Evolutionary conservation across 768 basidiomycete species (phyloP).

Genomic region (Lactifluus hygrophoroides): DNA sequence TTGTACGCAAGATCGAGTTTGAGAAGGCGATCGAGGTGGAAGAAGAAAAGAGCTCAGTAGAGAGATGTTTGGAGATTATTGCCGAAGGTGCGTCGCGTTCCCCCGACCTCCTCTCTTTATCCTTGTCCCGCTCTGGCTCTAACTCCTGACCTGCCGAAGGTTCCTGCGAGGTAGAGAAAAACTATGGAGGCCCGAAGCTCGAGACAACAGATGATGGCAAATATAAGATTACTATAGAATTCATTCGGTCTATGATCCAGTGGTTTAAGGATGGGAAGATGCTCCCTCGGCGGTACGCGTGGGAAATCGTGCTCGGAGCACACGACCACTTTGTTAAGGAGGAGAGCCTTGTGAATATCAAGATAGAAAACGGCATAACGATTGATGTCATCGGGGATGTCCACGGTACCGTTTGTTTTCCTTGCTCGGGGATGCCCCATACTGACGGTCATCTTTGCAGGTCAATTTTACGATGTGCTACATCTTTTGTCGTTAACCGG

Average conservation of each 20-base stretch:
- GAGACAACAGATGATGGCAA: conserved; percentile 49
- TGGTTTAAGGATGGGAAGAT: conserved; percentile 94
- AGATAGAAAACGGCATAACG: conserved; percentile 66
- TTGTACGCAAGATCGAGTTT: conserved; percentile 83
- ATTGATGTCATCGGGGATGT: conserved; percentile 96
- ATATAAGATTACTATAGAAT: conserved; percentile 66
- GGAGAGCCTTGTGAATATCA: conserved; percentile 71
- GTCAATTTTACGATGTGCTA: conserved; percentile 91
- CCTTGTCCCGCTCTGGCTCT: neutral
- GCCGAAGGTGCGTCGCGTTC: conserved; percentile 47
- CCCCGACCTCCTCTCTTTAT: too few relatives aligned
- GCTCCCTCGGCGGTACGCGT: conserved; percentile 82
- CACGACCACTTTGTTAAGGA: conserved; percentile 67
- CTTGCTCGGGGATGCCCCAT: neutral
- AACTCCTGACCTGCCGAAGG: conserved; percentile 33
- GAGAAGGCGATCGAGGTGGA: conserved; percentile 95
- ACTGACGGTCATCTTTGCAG: conserved; percentile 34
- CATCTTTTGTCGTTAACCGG: conserved; percentile 84
- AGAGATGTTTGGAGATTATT: conserved; percentile 72
- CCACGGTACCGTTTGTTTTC: conserved; percentile 47
- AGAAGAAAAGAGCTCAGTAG: conserved; percentile 73
- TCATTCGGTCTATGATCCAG: conserved; percentile 77
- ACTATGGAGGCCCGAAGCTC: conserved; percentile 71
- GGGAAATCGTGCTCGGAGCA: conserved; percentile 92
- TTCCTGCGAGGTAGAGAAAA: conserved; percentile 67